Base-by-base conservation (phyloP, 192 early-diverging fungal genomes). In the Coemansia sp. region DNA sequence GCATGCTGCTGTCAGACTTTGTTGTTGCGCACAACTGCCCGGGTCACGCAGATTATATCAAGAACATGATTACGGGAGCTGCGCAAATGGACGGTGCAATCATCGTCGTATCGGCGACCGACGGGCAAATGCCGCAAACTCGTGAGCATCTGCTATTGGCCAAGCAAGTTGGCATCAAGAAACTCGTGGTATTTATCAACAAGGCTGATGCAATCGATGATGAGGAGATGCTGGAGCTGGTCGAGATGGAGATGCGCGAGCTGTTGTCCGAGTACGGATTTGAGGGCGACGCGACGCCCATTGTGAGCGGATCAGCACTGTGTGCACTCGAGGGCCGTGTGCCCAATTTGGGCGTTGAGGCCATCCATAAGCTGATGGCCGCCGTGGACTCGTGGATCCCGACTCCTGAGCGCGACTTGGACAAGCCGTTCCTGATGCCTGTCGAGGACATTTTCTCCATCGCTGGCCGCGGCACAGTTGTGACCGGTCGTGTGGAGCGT, bases 31-130 rank as follows among this genome's bases (percentile, higher is more conserved):
- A 75, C 57, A 76, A 76, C 68, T 77, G 94, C 80, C 97, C 97
- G 41, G 97, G 97, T 48, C 97, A 99, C 86, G 91, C 93, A 59
- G 97, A 99, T 87, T 99, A 96, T 83, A 98, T 99, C 80, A 99
- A 99, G 86, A 94, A 94, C 86, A 93, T 94, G 90, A 94, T 94
- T 81, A 96, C 96, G 75, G 96, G 97, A 76, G 95, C 97, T 58
- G 93, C 97, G 38, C 93, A 95, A 75, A 90, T 91, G 93, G 97
- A 99, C 74, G 94, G 95, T 66, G 97, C 94, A 47, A 99, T 99
- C 59, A 94, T 99, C 75, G 93, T 97, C 31, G 94, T 99, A 12
- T 95, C 97, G 25, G 94, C 97, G 48, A 97, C 94, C 27, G 95
- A 99, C 63, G 95, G 97, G 63, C 92, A 94, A 83, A 97, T 98